Conservation (phyloP, 805 yeast species). For the Myxozyma vanderwaltii region DNA sequence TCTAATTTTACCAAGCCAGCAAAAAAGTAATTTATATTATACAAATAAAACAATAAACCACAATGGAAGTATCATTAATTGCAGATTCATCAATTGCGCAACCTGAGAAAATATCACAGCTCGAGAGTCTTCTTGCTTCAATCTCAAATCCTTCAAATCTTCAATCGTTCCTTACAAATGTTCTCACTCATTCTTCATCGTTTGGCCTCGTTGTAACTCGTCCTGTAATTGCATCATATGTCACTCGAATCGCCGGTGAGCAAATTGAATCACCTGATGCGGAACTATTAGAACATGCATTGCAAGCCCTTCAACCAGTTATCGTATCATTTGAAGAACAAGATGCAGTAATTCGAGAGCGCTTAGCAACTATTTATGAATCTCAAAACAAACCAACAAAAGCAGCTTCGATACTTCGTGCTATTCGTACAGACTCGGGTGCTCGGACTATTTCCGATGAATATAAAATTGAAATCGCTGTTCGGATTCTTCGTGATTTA, state of each 20-base stretch:
- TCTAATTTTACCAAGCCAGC: too few species aligned
- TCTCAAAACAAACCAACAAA: slow-evolving; percentile 19
- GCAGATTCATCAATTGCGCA: slow-evolving; percentile 14
- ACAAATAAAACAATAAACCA: neutral
- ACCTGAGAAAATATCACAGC: slow-evolving; percentile 20
- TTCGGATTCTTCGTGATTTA: slow-evolving; percentile 38
- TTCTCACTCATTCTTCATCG: slow-evolving; percentile 15
- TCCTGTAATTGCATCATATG: slow-evolving; percentile 25
- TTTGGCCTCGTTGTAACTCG: slow-evolving; percentile 30
- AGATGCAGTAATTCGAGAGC: slow-evolving; percentile 36
- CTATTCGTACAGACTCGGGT: slow-evolving; percentile 34
- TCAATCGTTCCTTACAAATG: slow-evolving; percentile 12
- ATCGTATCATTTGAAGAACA: slow-evolving; percentile 36
- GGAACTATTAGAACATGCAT: slow-evolving; percentile 7
- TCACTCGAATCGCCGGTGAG: slow-evolving; percentile 1
- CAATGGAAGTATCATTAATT: slow-evolving; percentile 9
- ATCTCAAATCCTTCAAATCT: neutral
- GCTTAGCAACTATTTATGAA: slow-evolving; percentile 37
- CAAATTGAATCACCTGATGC: neutral
- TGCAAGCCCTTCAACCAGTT: slow-evolving; percentile 28
- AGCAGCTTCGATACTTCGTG: slow-evolving; percentile 39
- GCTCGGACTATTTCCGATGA: slow-evolving; percentile 34
- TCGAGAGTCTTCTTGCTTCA: slow-evolving; percentile 10
- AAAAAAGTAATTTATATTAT: too few species aligned
- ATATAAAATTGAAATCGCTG: slow-evolving; percentile 34